Percentiles rank a stretch among this genome's conserved stretches.
These are phyloP conservation scores for Thymus mandschuricus DNA, from an alignment of 257 asterid genomes.

Conservation along the genomic window DNA sequence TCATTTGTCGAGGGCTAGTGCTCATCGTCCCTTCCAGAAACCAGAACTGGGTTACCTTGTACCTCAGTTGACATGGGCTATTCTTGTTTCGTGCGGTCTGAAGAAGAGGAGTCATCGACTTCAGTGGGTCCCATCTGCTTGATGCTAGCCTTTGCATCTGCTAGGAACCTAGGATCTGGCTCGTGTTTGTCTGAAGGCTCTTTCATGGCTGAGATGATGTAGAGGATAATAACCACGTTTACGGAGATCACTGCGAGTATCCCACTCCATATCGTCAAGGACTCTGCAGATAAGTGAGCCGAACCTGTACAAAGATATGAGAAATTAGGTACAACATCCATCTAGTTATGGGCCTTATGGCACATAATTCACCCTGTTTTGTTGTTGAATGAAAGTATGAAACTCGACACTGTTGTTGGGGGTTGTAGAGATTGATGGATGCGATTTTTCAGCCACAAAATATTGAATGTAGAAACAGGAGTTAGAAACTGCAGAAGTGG, in stretches of 20 bases:
- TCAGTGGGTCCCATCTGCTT: constrained; percentile 42
- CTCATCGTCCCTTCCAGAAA: constrained; percentile 15
- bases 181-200: constrained; percentile 83
- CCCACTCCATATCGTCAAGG: constrained; percentile 77
- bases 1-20: background rate
- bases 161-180: constrained; percentile 74
- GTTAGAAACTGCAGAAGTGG: no score
- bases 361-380: no score
- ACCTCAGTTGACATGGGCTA: constrained; percentile 4
- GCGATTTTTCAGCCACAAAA: no score
- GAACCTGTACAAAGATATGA: constrained; percentile 49
- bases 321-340: no score
- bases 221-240: constrained; percentile 74
- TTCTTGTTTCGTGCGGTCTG: constrained; percentile 51
- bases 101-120: constrained; percentile 28
- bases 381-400: no score
- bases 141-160: constrained; percentile 72
- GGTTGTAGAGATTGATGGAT: no score
- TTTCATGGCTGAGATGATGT: constrained; percentile 79
- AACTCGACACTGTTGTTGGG: no score
- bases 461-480: no score
- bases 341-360: no score
- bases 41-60: background rate
- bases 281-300: constrained; percentile 56
- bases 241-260: constrained; percentile 84